Conservation (phyloP, 1,284 basidiomycete species). For the Apiotrichum montevideense region DNA sequence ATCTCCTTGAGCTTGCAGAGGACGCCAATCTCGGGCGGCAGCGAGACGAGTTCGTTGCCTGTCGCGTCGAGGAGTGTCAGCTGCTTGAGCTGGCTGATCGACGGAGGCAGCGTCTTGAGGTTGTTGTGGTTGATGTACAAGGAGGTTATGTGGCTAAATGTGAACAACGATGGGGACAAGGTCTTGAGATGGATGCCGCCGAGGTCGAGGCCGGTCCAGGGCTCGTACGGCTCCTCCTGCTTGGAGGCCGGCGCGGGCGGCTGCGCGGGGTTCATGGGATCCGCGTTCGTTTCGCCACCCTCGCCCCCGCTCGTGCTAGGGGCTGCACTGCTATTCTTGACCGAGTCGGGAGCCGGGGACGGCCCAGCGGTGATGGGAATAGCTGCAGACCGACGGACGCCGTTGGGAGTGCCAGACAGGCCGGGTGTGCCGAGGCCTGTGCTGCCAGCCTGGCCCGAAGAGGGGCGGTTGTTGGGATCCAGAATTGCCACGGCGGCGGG, state of each 20-base stretch:
- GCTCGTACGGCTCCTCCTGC: constrained; percentile 39
- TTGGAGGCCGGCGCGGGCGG: constrained; percentile 29
- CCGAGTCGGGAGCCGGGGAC: constrained; percentile 3
- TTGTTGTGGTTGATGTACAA: constrained; percentile 98
- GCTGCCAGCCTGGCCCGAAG: constrained; percentile 6
- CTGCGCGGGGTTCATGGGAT: constrained; percentile 32
- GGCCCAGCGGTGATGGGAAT: constrained; percentile 8
- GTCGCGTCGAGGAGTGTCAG: constrained; percentile 89
- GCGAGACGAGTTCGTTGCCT: constrained; percentile 69
- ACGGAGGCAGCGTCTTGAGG: constrained; percentile 70
- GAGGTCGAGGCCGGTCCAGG: constrained; percentile 93
- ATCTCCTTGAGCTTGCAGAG: constrained; percentile 84
- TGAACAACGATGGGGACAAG: constrained; percentile 75
- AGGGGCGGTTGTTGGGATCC: constrained; percentile 42
- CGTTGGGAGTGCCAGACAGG: constrained; percentile 36
- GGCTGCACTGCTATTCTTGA: constrained; percentile 9
- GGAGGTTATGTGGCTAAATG: constrained; percentile 85
- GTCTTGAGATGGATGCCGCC: constrained; percentile 92
- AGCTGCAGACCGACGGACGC: constrained; percentile 32
- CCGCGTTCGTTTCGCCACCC: constrained; percentile 20
- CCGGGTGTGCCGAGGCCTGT: constrained; percentile 6
- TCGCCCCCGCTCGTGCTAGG: not conserved
- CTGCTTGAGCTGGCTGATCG: constrained; percentile 77
- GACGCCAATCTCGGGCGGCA: constrained; percentile 89
- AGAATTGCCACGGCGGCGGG: constrained; percentile 48